Base-by-base conservation (phyloP, 305 asterid species). In the Nicotiana rustica region DNA sequence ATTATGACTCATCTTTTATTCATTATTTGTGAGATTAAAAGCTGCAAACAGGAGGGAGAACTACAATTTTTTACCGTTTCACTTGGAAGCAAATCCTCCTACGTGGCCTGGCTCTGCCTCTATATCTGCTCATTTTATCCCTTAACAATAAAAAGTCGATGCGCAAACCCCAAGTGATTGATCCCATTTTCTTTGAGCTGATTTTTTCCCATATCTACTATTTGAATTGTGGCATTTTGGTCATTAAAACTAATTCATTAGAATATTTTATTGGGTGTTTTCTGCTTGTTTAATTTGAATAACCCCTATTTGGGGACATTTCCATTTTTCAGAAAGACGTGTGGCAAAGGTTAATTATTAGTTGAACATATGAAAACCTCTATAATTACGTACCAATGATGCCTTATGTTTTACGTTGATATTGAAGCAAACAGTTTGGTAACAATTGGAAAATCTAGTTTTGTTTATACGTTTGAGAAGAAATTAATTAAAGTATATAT, bases 301-400 rank as follows among this genome's bases (percentile, higher is more conserved):
- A 55, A 70, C 18, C 10, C 59, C 7, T 21, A 64, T 25, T 61
- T 25, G 64, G 64, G 55, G 65, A 7, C 65, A 73, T n/a, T 13
- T 71, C 21, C 38, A 3, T 21, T 44, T 73, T 73, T 73, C 64
- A 49, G 14, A 75, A 75, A 75, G 65, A 25, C 29, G 65, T 75
- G 47, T 13, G 80, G 14, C 65, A 52, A 33, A 52, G 9, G 62
- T 25, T 25, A 41, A 75, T 25, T 14, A 71, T 47, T 75, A 29
- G 17, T 52, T 52, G 25, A 17, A 15, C 31, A 29, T 10, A 14
- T 52, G 65, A 17, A 29, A 25, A 75, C 7, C 29, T 29, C 17
- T 15, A 52, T 79, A 62, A 62, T 79, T 21, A 79, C 44, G 44
- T 79, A 36, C 75, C 44, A 41, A 38, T 79, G 35, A 79, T 41